Conservation (phyloP, 805 yeast genomes). For the Saccharomycopsis synnaedendra region DNA sequence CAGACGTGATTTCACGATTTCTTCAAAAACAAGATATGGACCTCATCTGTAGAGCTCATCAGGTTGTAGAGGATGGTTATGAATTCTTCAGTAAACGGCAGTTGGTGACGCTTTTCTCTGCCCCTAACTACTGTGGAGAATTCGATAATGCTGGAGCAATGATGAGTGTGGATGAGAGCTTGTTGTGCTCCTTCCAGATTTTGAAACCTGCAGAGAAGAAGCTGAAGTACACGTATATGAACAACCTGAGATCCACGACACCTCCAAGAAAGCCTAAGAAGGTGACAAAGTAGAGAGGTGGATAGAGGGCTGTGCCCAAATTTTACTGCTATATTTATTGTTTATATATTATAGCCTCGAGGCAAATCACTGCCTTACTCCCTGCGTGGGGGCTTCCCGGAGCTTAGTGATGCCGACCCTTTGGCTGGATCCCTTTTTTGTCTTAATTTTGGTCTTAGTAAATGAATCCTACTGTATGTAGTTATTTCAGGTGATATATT, state of each 20-base stretch:
- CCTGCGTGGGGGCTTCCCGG: too few species aligned
- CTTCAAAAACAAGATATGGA: conserved; percentile 97
- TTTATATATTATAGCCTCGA: too few species aligned
- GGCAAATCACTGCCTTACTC: too few species aligned
- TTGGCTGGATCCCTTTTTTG: too few species aligned
- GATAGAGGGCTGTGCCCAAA: not conserved
- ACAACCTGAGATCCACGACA: conserved; percentile 38
- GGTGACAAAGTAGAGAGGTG: conserved; percentile 28
- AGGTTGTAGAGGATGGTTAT: conserved; percentile 98
- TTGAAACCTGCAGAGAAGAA: conserved; percentile 97
- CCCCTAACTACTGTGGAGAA: conserved; percentile 98
- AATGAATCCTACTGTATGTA: too few species aligned
- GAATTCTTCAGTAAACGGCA: conserved; percentile 95
- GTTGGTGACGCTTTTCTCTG: conserved; percentile 87
- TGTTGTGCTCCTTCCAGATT: conserved; percentile 91
- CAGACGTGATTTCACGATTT: conserved; percentile 94
- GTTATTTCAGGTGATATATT: too few species aligned
- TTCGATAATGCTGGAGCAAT: conserved; percentile 98
- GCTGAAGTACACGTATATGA: conserved; percentile 45
- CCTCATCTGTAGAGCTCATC: conserved; percentile 96
- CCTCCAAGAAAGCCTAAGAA: conserved; percentile 51
- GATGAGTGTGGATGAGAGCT: conserved; percentile 97
- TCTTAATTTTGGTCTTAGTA: too few species aligned
- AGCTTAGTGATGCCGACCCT: too few species aligned
- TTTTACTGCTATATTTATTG: too few species aligned